A percentile compares a stretch with the other conserved stretches of the same genome.
These are phyloP conservation scores for Dactylellina cionopaga DNA, from an alignment of 2,329 filamentous ascomycete genomes.

Conservation along the genomic window DNA sequence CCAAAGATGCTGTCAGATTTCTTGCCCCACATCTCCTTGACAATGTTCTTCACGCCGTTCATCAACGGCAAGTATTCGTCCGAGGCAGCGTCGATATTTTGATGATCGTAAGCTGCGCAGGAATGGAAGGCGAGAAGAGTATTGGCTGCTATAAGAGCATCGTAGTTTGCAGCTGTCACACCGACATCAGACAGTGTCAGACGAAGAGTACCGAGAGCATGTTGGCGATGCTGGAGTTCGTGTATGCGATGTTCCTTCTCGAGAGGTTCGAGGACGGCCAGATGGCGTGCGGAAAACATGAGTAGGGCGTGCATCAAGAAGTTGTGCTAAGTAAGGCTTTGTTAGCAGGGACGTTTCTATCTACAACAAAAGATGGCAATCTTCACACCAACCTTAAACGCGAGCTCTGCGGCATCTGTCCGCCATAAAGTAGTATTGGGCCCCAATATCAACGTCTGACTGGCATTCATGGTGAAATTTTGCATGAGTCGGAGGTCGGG, in stretches of 20 bases:
- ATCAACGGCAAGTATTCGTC: constrained; percentile 46
- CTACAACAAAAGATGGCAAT: background rate
- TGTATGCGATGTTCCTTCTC: constrained; percentile 40
- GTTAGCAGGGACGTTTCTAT: background rate
- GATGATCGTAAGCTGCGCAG: constrained; percentile 33
- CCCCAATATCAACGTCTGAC: constrained; percentile 46
- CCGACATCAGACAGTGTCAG: constrained; percentile 48
- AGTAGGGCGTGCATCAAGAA: constrained; percentile 48
- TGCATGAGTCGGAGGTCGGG: constrained; percentile 49
- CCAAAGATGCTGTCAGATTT: constrained; percentile 37
- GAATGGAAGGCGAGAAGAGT: constrained; percentile 47
- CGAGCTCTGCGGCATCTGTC: constrained; percentile 43
- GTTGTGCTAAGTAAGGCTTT: constrained; percentile 27
- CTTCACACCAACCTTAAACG: constrained; percentile 40
- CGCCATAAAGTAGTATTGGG: constrained; percentile 46
- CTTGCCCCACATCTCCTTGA: constrained; percentile 51
- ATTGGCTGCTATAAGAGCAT: constrained; percentile 44
- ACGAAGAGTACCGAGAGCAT: constrained; percentile 37
- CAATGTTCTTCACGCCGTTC: constrained; percentile 51
- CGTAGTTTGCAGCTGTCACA: constrained; percentile 46
- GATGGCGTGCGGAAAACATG: constrained; percentile 48
- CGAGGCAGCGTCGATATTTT: constrained; percentile 22
- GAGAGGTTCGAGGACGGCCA: constrained; percentile 36
- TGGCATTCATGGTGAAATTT: constrained; percentile 48
- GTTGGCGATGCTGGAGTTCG: constrained; percentile 49